These are phyloP conservation scores for Globisporangium radiosum DNA, from an alignment of 352 stramenopile species.

Conservation along the genomic window DNA sequence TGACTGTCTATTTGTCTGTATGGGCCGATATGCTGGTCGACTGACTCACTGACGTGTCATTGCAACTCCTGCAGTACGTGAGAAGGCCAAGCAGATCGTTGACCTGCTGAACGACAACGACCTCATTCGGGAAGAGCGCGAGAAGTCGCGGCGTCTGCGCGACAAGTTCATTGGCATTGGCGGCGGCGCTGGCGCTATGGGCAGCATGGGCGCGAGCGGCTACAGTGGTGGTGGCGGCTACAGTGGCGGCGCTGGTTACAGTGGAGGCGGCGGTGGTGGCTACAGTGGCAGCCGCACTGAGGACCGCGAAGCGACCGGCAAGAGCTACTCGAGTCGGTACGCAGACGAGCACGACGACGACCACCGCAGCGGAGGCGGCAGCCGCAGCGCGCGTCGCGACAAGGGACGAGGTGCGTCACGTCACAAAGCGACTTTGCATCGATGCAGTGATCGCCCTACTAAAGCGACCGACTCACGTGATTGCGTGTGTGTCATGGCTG, in stretches of 20 bases:
- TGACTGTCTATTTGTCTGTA: not conserved
- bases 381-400: slow-evolving; percentile 29
- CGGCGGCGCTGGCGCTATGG: slow-evolving; percentile 34
- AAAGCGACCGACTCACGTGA: too few species aligned
- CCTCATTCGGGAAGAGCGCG: slow-evolving; percentile 80
- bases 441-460: too few species aligned
- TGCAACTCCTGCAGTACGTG: slow-evolving; percentile 41
- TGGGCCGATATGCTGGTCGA: too few species aligned
- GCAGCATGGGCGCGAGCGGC: slow-evolving; percentile 19
- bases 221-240: slow-evolving; percentile 15
- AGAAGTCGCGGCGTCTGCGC: slow-evolving; percentile 77
- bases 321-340: slow-evolving; percentile 68
- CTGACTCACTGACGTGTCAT: not conserved
- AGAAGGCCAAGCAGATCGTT: slow-evolving; percentile 87
- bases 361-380: slow-evolving; percentile 17
- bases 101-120: slow-evolving; percentile 88
- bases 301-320: slow-evolving; percentile 5
- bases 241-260: slow-evolving; percentile 17
- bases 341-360: slow-evolving; percentile 55
- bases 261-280: slow-evolving; percentile 4
- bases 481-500: slow-evolving; percentile 1
- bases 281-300: slow-evolving; percentile 25
- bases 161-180: slow-evolving; percentile 89
- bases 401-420: slow-evolving; percentile 25
- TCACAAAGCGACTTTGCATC: too few species aligned